phyloP scores from a whole-genome alignment of 2,329 filamentous ascomycete species.

The Talaromyces atroroseus region DNA sequence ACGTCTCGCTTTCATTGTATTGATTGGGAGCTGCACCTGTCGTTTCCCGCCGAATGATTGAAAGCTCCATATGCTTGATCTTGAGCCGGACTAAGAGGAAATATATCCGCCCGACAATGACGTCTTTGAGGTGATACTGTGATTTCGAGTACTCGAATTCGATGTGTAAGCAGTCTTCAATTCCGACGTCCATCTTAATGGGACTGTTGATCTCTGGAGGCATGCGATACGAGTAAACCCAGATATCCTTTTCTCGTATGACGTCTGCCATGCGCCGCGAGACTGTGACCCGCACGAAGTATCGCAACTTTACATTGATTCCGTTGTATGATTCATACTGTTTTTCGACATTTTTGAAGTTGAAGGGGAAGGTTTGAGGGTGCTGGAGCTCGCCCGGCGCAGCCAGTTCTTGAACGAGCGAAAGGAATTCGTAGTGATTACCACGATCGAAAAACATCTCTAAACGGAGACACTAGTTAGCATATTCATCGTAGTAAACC shows the following conservation, averaged over 20 bases:
- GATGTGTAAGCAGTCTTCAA: slow-evolving; percentile 98
- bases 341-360: slow-evolving; percentile 99
- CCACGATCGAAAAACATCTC: slow-evolving; percentile 99
- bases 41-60: slow-evolving; percentile 93
- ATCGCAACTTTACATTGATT: slow-evolving; percentile 98
- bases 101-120: slow-evolving; percentile 97
- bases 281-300: slow-evolving; percentile 96
- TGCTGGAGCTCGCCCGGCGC: slow-evolving; percentile 97
- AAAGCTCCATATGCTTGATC: slow-evolving; percentile 99
- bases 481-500: not conserved
- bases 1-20: slow-evolving; percentile 98
- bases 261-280: slow-evolving; percentile 96
- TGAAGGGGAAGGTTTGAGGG: slow-evolving; percentile 97
- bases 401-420: slow-evolving; percentile 91
- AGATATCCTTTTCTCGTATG: slow-evolving; percentile 97
- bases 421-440: slow-evolving; percentile 99
- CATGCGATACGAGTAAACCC: slow-evolving; percentile 98
- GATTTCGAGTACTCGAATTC: slow-evolving; percentile 99
- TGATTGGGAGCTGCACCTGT: slow-evolving; percentile 96
- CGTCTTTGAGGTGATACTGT: slow-evolving; percentile 98
- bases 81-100: slow-evolving; percentile 94
- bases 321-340: slow-evolving; percentile 99
- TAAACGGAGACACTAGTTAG: slow-evolving; percentile 31
- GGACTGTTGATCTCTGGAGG: slow-evolving; percentile 96
- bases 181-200: slow-evolving; percentile 99